Base-by-base conservation (phyloP, 768 basidiomycete species). In the Pleurotus tuoliensis region DNA sequence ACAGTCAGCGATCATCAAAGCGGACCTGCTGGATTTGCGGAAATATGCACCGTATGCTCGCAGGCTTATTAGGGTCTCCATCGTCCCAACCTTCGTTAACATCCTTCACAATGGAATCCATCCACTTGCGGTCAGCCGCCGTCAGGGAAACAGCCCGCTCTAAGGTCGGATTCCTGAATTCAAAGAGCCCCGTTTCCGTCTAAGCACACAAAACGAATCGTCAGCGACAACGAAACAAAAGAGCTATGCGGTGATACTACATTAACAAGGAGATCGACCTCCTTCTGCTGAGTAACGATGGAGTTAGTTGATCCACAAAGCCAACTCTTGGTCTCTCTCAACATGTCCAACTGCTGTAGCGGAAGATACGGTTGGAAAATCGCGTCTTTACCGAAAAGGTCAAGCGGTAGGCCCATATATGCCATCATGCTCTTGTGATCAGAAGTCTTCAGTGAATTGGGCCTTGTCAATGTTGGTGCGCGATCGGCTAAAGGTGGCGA, bases 291-390 rank as follows among this genome's bases (percentile, higher is more conserved):
- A 7, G 93, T 92, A 37, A 98, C 89, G 62, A 98, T 98, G 13
- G 88, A 83, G 68, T 99, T 99, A 4, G 96, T 98, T 61, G 91
- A 92, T n/a, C 92, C 92, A 63, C 91, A 93, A 18, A 99, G 78
- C 88, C 91, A 99, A 61, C 88, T 87, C 38, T 80, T 76, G 5
- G 90, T 88, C 27, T 87, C 83, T 64, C 81, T 86, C 27, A 97
- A 71, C 71, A 93, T 84, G 59, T 98, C 95, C 5, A 97, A 76
- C 71, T 99, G 95, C 69, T 99, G 97, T 2, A 99, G 71, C 0
- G 97, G 96, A 11, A 98, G 75, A 68, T 98, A 99, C 1, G 97
- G 97, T 68, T 99, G 97, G 74, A 99, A 99, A 74, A 98, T 95
- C 3, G 94, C 82, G 62, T 94, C 91, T 87, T 89, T 88, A 56